Evolutionary conservation across 1,284 basidiomycete species (phyloP).

Genomic region (Neonothopanus nambi): DNA sequence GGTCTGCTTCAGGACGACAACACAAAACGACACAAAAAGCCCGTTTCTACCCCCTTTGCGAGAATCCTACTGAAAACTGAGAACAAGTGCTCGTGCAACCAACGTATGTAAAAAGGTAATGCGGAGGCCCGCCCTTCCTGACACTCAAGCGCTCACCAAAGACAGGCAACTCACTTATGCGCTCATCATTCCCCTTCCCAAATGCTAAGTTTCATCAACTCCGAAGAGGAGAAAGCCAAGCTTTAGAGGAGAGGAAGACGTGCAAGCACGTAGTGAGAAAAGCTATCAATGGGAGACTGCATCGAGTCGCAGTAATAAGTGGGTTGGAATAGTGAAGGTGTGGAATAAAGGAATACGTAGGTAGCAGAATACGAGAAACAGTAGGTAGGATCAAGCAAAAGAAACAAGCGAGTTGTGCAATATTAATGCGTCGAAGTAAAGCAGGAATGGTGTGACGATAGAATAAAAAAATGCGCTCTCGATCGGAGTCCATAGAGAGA

Average conservation of each 20-base stretch:
- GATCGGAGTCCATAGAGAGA: neutral
- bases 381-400: constrained; percentile 11
- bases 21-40: constrained; percentile 3
- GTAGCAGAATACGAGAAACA: constrained; percentile 11
- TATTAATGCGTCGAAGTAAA: neutral
- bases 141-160: constrained; percentile 38
- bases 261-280: neutral
- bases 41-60: constrained; percentile 14
- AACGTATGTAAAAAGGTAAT: neutral
- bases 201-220: constrained; percentile 29
- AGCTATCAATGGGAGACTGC: constrained; percentile 13
- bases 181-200: neutral
- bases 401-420: constrained; percentile 5
- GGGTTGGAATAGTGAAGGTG: constrained; percentile 5
- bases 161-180: constrained; percentile 27
- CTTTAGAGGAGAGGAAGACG: constrained; percentile 5
- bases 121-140: neutral
- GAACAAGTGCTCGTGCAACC: neutral
- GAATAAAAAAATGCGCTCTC: neutral
- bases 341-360: constrained; percentile 16
- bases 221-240: constrained; percentile 36
- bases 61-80: neutral
- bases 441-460: neutral
- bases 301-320: neutral
- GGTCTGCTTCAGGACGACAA: too few relatives aligned